phyloP scores from a whole-genome alignment of 2,329 filamentous ascomycete genomes.

The Exophiala oligosperma region DNA sequence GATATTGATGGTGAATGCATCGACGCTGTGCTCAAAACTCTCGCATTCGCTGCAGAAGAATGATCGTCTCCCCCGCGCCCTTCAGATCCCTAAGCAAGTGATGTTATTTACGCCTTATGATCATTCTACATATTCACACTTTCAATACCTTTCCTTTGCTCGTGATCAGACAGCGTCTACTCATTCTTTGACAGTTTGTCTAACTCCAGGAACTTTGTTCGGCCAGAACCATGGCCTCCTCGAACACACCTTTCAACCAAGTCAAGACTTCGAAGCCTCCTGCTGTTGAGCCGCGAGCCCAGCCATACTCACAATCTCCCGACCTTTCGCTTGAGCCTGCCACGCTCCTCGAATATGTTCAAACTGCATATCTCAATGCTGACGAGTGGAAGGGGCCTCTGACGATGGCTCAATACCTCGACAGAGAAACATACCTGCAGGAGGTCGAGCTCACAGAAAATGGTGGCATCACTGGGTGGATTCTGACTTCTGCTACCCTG shows the following conservation, averaged over 20 bases:
- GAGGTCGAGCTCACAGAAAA: conserved; percentile 54
- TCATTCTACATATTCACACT: no score
- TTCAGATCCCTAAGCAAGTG: no score
- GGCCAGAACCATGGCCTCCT: conserved; percentile 11
- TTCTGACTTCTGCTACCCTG: conserved; percentile 52
- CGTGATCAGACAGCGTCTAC: not conserved
- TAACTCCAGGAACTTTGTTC: not conserved
- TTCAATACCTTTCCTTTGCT: not conserved
- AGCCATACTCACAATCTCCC: conserved; percentile 52
- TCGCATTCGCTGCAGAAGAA: no score
- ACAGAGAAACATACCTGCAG: conserved; percentile 56
- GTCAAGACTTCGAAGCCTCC: conserved; percentile 13
- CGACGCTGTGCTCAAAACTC: no score
- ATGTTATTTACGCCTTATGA: no score
- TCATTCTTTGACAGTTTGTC: not conserved
- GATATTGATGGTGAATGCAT: no score
- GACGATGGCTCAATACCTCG: conserved; percentile 55
- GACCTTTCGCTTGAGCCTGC: conserved; percentile 56
- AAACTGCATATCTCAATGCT: conserved; percentile 56
- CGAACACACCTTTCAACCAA: not conserved
- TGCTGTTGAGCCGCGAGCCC: conserved; percentile 35
- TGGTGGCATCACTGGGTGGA: conserved; percentile 60
- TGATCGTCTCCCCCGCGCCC: no score
- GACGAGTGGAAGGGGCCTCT: conserved; percentile 59
- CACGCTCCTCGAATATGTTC: conserved; percentile 54